Conservation (phyloP, 129 eudicot species). For the Flaveria robusta region DNA sequence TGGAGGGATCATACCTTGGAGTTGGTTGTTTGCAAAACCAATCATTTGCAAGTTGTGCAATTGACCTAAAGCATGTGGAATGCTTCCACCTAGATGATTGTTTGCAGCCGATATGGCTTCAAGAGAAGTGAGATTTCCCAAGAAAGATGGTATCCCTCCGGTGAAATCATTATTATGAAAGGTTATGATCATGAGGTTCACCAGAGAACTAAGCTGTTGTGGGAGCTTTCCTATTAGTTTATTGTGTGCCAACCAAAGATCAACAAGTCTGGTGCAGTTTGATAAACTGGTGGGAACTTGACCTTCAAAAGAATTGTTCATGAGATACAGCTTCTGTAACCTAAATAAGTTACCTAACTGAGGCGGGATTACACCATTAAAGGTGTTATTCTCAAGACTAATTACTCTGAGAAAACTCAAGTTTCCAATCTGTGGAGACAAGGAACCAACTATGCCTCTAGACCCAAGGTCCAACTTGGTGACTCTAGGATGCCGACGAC, state of each 20-base stretch:
- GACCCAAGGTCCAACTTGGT: constrained; percentile 28
- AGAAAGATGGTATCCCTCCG: constrained; percentile 41
- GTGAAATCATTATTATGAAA: constrained; percentile 26
- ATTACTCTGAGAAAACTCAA: constrained; percentile 42
- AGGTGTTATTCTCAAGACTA: constrained; percentile 29
- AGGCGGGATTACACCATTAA: constrained; percentile 39
- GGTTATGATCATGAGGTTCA: constrained; percentile 27
- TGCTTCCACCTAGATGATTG: constrained; percentile 36
- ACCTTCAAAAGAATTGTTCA: constrained; percentile 39
- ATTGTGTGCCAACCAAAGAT: constrained; percentile 20
- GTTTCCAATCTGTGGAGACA: constrained; percentile 54
- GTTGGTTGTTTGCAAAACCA: constrained; percentile 18
- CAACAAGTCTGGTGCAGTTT: constrained; percentile 36
- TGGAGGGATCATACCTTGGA: constrained; percentile 45
- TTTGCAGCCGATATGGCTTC: constrained; percentile 1
- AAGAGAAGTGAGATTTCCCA: constrained; percentile 48
- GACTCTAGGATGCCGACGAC: constrained; percentile 38
- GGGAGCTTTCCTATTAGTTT: constrained; percentile 44
- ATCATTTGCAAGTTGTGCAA: constrained; percentile 17
- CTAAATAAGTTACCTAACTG: constrained; percentile 45
- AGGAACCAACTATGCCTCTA: constrained; percentile 32
- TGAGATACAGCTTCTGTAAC: constrained; percentile 19
- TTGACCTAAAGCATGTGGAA: constrained; percentile 34
- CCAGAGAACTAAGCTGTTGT: constrained; percentile 28
- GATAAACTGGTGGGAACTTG: constrained; percentile 44